phyloP scores from a whole-genome alignment of 495 filamentous ascomycete genomes.

The Neurospora sublineolata region DNA sequence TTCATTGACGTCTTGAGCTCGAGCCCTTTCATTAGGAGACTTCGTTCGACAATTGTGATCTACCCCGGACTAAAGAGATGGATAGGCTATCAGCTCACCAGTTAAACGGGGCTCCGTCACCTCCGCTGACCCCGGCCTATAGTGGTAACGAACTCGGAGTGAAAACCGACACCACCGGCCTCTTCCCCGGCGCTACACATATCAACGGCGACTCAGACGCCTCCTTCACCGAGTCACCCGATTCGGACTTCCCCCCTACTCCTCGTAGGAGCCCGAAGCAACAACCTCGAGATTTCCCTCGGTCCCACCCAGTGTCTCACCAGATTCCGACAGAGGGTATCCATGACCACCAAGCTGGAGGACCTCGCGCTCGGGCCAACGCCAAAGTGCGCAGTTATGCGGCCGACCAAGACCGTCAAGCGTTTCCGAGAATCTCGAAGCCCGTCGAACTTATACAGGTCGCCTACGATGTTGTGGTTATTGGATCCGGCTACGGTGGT shows the following conservation, averaged over 20 bases:
- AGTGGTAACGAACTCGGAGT: not conserved
- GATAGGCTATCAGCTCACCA: not conserved
- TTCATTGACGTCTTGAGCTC: not conserved
- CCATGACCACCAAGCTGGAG: constrained; percentile 18
- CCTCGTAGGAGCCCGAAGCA: constrained; percentile 1
- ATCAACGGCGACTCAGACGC: not conserved
- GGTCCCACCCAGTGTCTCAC: not conserved
- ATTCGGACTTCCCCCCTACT: not conserved
- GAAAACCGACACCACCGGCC: constrained; percentile 4
- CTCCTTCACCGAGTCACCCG: constrained; percentile 5
- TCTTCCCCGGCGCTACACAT: not conserved
- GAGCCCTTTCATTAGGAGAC: not conserved
- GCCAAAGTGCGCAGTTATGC: constrained; percentile 28
- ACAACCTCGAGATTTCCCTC: not conserved
- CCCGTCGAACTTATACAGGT: constrained; percentile 45
- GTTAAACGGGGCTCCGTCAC: constrained; percentile 13
- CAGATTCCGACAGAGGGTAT: constrained; percentile 5
- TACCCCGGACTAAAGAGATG: not conserved
- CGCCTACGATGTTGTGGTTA: constrained; percentile 53
- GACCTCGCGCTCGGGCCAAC: constrained; percentile 24
- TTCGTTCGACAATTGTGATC: not conserved
- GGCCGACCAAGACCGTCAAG: constrained; percentile 26
- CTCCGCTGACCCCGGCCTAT: constrained; percentile 17
- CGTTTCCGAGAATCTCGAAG: constrained; percentile 43
- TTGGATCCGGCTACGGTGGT: constrained; percentile 59